Evolutionary conservation across 371 early-diverging fungal species (phyloP).

Genomic region (Apophysomyces variabilis): DNA sequence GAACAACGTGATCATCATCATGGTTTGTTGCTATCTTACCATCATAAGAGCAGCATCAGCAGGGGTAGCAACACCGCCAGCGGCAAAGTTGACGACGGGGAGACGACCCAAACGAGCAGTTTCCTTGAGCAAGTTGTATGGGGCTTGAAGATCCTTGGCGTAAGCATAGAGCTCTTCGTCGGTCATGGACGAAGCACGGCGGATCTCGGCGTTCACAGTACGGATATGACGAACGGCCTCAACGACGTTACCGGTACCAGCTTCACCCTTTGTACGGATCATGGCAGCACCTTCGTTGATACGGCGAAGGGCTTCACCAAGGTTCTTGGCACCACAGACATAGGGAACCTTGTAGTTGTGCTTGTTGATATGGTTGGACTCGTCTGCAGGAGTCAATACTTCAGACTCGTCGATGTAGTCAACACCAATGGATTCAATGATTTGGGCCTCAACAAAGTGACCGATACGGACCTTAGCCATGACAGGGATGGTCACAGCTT

Average conservation of each 20-base stretch:
- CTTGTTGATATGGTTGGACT: slow-evolving; percentile 93
- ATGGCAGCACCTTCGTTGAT: slow-evolving; percentile 97
- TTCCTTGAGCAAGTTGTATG: slow-evolving; percentile 87
- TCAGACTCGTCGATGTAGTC: slow-evolving; percentile 98
- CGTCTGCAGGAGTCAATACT: slow-evolving; percentile 96
- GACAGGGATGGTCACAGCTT: slow-evolving; percentile 96
- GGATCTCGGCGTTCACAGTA: slow-evolving; percentile 85
- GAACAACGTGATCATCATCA: too few species aligned
- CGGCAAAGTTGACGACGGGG: slow-evolving; percentile 98
- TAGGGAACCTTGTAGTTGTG: slow-evolving; percentile 91
- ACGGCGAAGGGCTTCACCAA: slow-evolving; percentile 96
- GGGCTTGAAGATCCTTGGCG: slow-evolving; percentile 94
- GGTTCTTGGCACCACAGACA: slow-evolving; percentile 95
- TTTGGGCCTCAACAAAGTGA: slow-evolving; percentile 98
- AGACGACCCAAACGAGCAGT: slow-evolving; percentile 88
- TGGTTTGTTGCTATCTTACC: slow-evolving; percentile 38
- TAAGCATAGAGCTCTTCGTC: slow-evolving; percentile 81
- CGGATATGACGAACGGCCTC: slow-evolving; percentile 96
- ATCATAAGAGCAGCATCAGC: slow-evolving; percentile 97
- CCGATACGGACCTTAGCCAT: slow-evolving; percentile 99
- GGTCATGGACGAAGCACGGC: slow-evolving; percentile 72
- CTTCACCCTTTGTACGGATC: slow-evolving; percentile 98
- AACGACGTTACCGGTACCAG: slow-evolving; percentile 96
- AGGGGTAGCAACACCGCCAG: slow-evolving; percentile 96
- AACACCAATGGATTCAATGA: slow-evolving; percentile 88